phyloP scores from a whole-genome alignment of 1,284 basidiomycete genomes.

The Pseudozyma tsukubaensis region DNA sequence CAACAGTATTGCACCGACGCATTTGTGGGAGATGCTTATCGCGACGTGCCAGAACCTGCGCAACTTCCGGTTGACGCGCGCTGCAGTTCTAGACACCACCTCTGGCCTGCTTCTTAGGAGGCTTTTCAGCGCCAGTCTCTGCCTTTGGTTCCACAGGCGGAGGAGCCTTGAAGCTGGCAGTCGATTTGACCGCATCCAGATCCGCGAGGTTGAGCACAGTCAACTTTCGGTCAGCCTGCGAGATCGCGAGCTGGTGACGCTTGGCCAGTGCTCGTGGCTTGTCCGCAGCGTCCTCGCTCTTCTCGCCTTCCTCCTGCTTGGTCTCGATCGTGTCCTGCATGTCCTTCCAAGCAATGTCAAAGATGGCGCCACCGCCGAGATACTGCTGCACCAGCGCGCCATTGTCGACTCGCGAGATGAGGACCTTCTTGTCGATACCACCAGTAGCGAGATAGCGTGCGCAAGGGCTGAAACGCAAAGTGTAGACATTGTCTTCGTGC shows the following conservation, averaged over 20 bases:
- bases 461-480: conserved; percentile 62
- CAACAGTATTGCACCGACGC: neutral
- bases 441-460: conserved; percentile 65
- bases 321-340: conserved; percentile 29
- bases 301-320: conserved; percentile 45
- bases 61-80: no score
- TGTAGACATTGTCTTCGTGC: conserved; percentile 65
- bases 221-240: conserved; percentile 61
- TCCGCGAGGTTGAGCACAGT: conserved; percentile 57
- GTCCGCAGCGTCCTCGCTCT: conserved; percentile 11
- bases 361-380: conserved; percentile 51
- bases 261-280: conserved; percentile 20
- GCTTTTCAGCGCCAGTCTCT: conserved; percentile 28
- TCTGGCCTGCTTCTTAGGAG: conserved; percentile 40
- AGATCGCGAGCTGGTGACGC: conserved; percentile 59
- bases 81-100: conserved; percentile 23
- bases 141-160: conserved; percentile 23
- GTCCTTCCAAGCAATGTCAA: conserved; percentile 53
- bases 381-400: conserved; percentile 54
- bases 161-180: conserved; percentile 26
- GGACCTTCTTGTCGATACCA: conserved; percentile 62
- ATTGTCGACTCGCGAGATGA: conserved; percentile 57
- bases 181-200: conserved; percentile 32
- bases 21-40: neutral
- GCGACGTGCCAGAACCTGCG: neutral